These are phyloP conservation scores for Rhododendron molle DNA, from an alignment of 148 eudicot species.

Conservation along the genomic window DNA sequence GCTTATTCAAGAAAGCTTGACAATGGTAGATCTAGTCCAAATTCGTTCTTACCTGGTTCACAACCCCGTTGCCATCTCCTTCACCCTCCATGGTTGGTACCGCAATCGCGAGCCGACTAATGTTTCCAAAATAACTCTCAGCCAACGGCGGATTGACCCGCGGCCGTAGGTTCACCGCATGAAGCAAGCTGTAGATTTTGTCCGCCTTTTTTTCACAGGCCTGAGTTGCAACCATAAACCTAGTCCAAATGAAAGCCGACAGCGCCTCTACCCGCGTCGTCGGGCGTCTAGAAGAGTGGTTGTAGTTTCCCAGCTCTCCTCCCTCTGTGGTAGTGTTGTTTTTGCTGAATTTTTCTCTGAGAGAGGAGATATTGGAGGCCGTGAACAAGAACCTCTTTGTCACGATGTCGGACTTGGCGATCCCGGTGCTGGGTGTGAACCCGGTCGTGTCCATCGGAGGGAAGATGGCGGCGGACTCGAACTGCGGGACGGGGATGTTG, in stretches of 20 bases:
- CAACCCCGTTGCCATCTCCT: neutral
- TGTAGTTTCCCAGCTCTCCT: neutral
- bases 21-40: neutral
- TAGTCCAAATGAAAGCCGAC: slow-evolving; percentile 34
- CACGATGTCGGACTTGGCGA: slow-evolving; percentile 8
- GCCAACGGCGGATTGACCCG: slow-evolving; percentile 15
- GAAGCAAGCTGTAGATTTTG: slow-evolving; percentile 10
- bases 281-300: neutral
- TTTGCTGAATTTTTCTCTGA: slow-evolving; percentile 6
- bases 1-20: too few species aligned
- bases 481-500: neutral
- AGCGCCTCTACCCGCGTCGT: slow-evolving; percentile 21
- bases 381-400: slow-evolving; percentile 29
- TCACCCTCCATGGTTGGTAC: neutral
- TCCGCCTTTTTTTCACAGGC: neutral
- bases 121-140: slow-evolving; percentile 32
- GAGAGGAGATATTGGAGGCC: slow-evolving; percentile 12
- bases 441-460: slow-evolving; percentile 13
- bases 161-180: slow-evolving; percentile 27
- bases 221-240: slow-evolving; percentile 14
- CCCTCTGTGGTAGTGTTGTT: neutral
- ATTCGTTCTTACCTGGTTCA: neutral
- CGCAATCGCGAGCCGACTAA: neutral
- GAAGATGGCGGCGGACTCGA: slow-evolving; percentile 14
- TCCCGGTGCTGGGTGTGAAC: neutral